phyloP scores from a whole-genome alignment of 805 yeast genomes.

The Lachancea sp. region DNA sequence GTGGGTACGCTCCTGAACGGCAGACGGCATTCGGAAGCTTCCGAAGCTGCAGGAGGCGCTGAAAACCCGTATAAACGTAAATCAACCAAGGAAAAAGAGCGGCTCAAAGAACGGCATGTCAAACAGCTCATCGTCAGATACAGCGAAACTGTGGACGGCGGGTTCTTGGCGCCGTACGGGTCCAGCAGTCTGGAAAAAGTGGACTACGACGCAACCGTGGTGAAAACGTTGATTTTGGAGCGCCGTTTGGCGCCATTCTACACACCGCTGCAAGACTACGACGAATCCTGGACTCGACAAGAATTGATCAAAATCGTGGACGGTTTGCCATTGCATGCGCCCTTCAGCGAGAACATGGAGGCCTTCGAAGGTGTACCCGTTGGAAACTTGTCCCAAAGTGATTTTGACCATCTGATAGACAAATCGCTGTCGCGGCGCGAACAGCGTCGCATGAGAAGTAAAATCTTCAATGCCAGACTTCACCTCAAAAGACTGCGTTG shows the following conservation, averaged over 20 bases:
- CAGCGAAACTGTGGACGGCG: slow-evolving; percentile 85
- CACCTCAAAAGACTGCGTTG: slow-evolving; percentile 38
- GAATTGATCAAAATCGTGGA: slow-evolving; percentile 51
- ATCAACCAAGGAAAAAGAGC: slow-evolving; percentile 50
- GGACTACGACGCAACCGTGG: slow-evolving; percentile 68
- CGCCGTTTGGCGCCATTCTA: slow-evolving; percentile 84
- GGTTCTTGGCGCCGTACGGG: slow-evolving; percentile 86
- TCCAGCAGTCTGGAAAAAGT: slow-evolving; percentile 66
- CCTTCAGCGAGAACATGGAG: slow-evolving; percentile 35
- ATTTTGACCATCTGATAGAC: slow-evolving; percentile 30
- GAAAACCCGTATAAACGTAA: slow-evolving; percentile 29
- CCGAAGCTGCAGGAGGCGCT: slow-evolving; percentile 2
- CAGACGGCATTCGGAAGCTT: slow-evolving; percentile 23
- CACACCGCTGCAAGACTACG: slow-evolving; percentile 79
- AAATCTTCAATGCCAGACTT: slow-evolving; percentile 31
- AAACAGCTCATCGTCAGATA: slow-evolving; percentile 51
- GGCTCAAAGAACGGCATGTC: slow-evolving; percentile 47
- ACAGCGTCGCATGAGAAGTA: slow-evolving; percentile 25
- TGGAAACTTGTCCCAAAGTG: slow-evolving; percentile 22
- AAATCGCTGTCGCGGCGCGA: slow-evolving; percentile 26
- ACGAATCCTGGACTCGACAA: slow-evolving; percentile 62
- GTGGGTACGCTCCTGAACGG: slow-evolving; percentile 22
- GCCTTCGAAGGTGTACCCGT: slow-evolving; percentile 32
- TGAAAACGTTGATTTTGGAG: slow-evolving; percentile 59
- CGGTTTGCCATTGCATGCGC: slow-evolving; percentile 51